These are phyloP conservation scores for Suillus spraguei DNA, from an alignment of 768 basidiomycete genomes.

Conservation along the genomic window DNA sequence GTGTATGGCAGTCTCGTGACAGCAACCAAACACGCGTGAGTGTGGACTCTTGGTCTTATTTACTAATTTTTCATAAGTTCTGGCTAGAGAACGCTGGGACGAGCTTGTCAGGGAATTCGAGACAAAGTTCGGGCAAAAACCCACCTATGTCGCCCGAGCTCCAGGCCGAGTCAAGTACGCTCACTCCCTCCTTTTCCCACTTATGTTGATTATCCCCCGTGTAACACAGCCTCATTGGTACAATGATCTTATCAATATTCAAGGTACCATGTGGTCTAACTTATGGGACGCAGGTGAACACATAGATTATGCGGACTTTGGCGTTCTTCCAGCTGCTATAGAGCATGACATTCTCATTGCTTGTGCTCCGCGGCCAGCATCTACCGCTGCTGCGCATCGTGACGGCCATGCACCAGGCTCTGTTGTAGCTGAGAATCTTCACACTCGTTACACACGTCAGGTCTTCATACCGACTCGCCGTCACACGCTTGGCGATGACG, in stretches of 20 bases:
- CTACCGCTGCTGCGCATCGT: constrained; percentile 20
- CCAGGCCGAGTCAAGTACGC: constrained; percentile 81
- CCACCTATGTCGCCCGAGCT: constrained; percentile 72
- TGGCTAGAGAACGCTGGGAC: constrained; percentile 56
- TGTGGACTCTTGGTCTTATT: neutral
- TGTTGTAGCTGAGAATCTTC: constrained; percentile 65
- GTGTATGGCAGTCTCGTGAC: constrained; percentile 56
- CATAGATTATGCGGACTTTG: constrained; percentile 83
- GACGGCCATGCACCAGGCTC: constrained; percentile 41
- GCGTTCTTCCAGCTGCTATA: constrained; percentile 83
- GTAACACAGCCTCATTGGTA: constrained; percentile 38
- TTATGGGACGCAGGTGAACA: constrained; percentile 63
- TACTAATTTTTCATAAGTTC: neutral
- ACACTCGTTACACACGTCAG: constrained; percentile 58
- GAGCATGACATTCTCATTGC: constrained; percentile 86
- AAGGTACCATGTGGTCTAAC: neutral
- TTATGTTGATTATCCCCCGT: neutral
- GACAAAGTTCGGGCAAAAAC: constrained; percentile 63
- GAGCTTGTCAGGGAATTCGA: constrained; percentile 62
- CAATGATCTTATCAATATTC: constrained; percentile 22
- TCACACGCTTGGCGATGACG: constrained; percentile 30
- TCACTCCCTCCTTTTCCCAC: neutral
- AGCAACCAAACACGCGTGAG: constrained; percentile 54
- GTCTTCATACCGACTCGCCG: constrained; percentile 56
- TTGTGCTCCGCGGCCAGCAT: constrained; percentile 45